Base-by-base conservation (phyloP, 495 filamentous ascomycete species). In the Penicillium crystallinum region DNA sequence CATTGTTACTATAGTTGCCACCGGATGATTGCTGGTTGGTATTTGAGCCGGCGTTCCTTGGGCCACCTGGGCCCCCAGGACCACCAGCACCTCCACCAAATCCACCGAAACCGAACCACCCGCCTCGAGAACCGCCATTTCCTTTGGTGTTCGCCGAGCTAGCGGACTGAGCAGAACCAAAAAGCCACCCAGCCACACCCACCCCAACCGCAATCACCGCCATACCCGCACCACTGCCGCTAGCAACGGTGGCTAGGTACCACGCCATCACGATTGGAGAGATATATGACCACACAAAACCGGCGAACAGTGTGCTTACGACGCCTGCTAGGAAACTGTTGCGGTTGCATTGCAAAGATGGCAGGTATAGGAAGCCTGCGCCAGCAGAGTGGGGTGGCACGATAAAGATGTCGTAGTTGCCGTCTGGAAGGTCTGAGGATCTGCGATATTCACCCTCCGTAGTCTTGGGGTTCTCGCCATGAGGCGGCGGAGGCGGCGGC, bases 391-490 rank as follows among this genome's bases (percentile, higher is more conserved):
- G 89, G n/a, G 88, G 88, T 3, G 93, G 92, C 51, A 98, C 90
- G 58, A 98, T 85, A 72, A 97, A 97, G 70, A 97, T 95, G 70
- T 97, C 92, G 73, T 95, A 97, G 64, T 91, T 90, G 25, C 90
- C 89, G 0, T 82, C 70, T 0, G 89, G 90, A 2, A 95, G 76
- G 48, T 83, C 86, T 25, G 73, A 75, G 23, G 73, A 70, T 59
- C 73, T 75, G 56, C 72, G 72, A 46, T 76, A 76, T 57, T 73
- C 70, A 36, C 74, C 74, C 35, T 76, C 48, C 23, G 67, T 74
- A 30, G 68, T 81, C 54, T 84, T 76, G 45, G 84, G 82, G 45
- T 77, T 81, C 42, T 80, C 77, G 68, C 87, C 86, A 69, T 91
- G 87, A 30, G 83, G 82, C 55, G 83, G 87, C 33, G 79, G 78